Evolutionary conservation across 2,329 filamentous ascomycete genomes (phyloP), one percentile per base, ranked within the genome.

Genomic region (Alternaria triticina): DNA sequence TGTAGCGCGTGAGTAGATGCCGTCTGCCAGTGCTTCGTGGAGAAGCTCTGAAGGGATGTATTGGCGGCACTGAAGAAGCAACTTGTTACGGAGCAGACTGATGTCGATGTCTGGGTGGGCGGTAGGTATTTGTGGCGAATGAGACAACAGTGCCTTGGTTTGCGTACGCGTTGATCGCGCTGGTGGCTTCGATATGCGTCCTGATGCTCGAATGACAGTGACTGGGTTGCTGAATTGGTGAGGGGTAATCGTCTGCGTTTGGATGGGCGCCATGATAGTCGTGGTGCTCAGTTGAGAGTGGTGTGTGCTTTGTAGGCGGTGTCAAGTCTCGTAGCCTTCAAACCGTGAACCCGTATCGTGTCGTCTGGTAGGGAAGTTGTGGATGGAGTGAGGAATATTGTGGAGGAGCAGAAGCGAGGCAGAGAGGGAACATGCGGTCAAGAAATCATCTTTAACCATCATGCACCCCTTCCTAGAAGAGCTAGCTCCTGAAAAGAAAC

Each of bases 51-150:
- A 62, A 5, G 69, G 61, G 12, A 72, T 57, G 62, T 72, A 74
- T 44, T 62, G 57, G 7, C 71, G 71, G 60, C 70, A 74, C 36
- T 69, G 67, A 30, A 74, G 68, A 22, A 74, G 67, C 11, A 74
- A 63, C 40, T 74, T 74, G 68, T 72, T 72, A 57, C 71, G 71
- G 54, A 74, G 70, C 6, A 73, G 63, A 10, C 69, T 66, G 40
- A 74, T 61, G 65, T 71, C 69, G 60, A 74, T 73, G 65, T 72
- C 70, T 49, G 71, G 69, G 55, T 73, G 71, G 30, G 66, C 65
- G 0, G 70, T 68, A 25, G 66, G 67, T 15, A 74, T 61, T 58
- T 72, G 70, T 36, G 71, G 69, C n/a, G 65, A 65, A 62, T 73
- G 70, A 6, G 70, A 68, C 23, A 73, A 57, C 1, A 72, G 62